Evolutionary conservation across 2,329 filamentous ascomycete genomes (phyloP), one percentile per base, ranked within the genome.

Genomic region (Hypoxylon sp.): DNA sequence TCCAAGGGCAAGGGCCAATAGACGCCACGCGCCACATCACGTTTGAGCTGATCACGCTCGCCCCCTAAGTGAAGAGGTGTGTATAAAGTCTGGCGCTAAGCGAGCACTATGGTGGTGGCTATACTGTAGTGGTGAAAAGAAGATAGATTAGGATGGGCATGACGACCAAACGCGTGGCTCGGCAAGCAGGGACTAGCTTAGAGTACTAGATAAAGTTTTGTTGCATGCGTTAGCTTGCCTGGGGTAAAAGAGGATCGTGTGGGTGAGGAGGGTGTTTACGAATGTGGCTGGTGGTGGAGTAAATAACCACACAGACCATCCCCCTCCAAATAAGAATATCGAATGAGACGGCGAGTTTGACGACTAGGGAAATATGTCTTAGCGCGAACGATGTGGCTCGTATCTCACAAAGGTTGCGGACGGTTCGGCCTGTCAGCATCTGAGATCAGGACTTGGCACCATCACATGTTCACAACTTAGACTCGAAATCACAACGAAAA

Each of bases 331-430:
- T 65, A 51, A 66, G 45, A 63, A 57, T 51, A 49, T 55, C 66
- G 57, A 72, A 72, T 69, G 19, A 55, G 56, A 71, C 52, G 56
- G 63, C 51, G 53, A 60, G 59, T 21, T 67, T 34, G 51, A 45
- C 41, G 45, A 57, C 49, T 53, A 66, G 46, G 43, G 21, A 59
- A 49, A 32, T 23, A 48, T 28, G 48, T 53, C 65, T 70, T 71
- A 63, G 68, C 61, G 51, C 36, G 59, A 71, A 71, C 68, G 17
- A 62, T 72, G 70, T 72, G 70, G 70, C 64, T 71, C 70, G 68
- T 72, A 72, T 72, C 63, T 38, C 51, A 63, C 56, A 21, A 43
- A 57, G 48, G 48, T 65, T 34, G 59, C 62, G 55, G 46, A 28
- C 59, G 43, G 59, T 62, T 66, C 46, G 63, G 56, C 59, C 60